Base-by-base conservation (phyloP, 352 stramenopile species). In the Phytopythium aichiense region DNA sequence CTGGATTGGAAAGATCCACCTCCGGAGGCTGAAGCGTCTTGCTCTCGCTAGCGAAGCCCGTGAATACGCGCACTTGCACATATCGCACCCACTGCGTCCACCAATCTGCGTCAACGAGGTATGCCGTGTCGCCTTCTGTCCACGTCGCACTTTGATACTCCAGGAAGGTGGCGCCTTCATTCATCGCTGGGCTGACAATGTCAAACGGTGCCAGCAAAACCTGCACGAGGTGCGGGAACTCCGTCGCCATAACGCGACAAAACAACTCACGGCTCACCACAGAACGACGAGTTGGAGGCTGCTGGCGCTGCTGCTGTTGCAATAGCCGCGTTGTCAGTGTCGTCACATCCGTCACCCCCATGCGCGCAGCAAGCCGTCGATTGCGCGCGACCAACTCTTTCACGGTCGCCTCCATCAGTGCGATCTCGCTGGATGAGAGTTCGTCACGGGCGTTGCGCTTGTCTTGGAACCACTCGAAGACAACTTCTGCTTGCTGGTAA, bases 381-480 rank as follows among this genome's bases (percentile, higher is more conserved):
- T 69, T 33, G 6, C 63, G 76, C 16, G 71, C 57, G 16, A 79
- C 65, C 7, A 91, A 63, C 31, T 85, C 48, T 33, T 72, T 67
- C 8, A 77, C 51, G 7, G 80, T 79, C 4, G 64, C 49, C 30
- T 40, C 22, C 1, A 72, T 79, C 37, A 91, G 37, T 8, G 60
- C 60, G 0, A 63, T 48, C 3, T 68, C 68, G 45, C 63, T 25
- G 43, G 28, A 9, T 7, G 54, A 58, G 58, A 58, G 30, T 9
- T 42, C 33, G 35, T 35, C 9, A 48, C 37, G 9, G 6, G 28
- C 23, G 7, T 16, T 37, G 2, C 42, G 51, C 23, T 75, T 68
- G 38, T 74, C 67, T 56, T 61, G 63, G 61, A 92, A 91, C 84
- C 79, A 92, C 28, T 72, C 50, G 51, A 88, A 91, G 16, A 77